Conservation (phyloP, 2,329 filamentous ascomycete species). For the Aspergillus candidus region DNA sequence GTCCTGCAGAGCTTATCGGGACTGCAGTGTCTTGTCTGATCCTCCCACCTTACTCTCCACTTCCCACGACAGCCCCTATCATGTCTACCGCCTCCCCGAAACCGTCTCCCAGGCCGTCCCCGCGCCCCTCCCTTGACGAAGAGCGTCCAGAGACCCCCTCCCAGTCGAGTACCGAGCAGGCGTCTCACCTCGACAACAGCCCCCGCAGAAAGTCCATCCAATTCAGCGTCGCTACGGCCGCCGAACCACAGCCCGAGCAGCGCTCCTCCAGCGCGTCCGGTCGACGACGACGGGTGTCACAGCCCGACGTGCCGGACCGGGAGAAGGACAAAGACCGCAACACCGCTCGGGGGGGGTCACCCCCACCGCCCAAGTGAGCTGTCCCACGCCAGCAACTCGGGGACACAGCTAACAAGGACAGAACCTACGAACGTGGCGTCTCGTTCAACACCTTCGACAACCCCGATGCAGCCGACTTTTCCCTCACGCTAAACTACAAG, state of each 20-base stretch:
- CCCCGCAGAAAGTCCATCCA: conserved; percentile 34
- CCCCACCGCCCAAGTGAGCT: conserved; percentile 38
- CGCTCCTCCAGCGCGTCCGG: conserved; percentile 24
- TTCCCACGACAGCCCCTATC: not conserved
- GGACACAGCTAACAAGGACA: conserved; percentile 17
- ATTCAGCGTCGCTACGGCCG: conserved; percentile 26
- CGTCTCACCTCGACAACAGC: conserved; percentile 19
- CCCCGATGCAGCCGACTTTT: conserved; percentile 61
- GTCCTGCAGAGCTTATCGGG: not conserved
- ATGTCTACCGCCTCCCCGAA: conserved; percentile 9
- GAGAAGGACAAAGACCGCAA: conserved; percentile 20
- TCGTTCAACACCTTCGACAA: conserved; percentile 70
- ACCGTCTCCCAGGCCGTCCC: conserved; percentile 1
- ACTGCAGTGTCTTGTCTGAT: no score
- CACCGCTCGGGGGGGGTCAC: conserved; percentile 28
- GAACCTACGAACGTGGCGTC: conserved; percentile 61
- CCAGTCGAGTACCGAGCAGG: conserved; percentile 14
- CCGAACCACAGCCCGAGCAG: conserved; percentile 24
- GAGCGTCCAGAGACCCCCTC: conserved; percentile 6
- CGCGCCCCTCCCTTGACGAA: conserved; percentile 8
- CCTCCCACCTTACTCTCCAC: not conserved
- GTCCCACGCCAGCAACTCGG: not conserved
- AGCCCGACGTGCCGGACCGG: conserved; percentile 10
- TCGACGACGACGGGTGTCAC: conserved; percentile 16
- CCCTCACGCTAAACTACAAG: conserved; percentile 76